phyloP scores from a whole-genome alignment of 768 basidiomycete species.

The Mrakia frigida region DNA sequence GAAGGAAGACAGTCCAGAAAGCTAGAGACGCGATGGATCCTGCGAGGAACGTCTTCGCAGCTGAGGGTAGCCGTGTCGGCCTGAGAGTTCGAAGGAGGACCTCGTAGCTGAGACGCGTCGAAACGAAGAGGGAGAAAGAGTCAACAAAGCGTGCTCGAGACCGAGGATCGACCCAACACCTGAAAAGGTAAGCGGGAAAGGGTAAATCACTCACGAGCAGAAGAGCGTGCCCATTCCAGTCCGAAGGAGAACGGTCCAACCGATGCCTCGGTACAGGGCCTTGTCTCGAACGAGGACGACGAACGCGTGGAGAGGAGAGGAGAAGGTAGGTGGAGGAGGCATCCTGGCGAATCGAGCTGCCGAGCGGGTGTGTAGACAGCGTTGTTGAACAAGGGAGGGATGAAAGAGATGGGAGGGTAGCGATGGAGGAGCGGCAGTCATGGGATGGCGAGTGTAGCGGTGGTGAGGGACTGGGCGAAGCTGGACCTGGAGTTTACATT shows the following conservation, averaged over 20 bases:
- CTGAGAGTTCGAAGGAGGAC: neutral
- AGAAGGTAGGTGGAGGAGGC: neutral
- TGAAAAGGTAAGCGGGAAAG: no score
- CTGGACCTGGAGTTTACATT: constrained; percentile 3
- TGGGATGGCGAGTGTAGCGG: neutral
- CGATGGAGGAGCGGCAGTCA: neutral
- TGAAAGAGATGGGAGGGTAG: constrained; percentile 6
- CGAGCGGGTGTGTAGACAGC: constrained; percentile 7
- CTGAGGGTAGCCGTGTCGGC: neutral
- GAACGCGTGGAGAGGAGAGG: neutral
- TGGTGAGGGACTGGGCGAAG: neutral
- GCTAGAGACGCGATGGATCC: neutral
- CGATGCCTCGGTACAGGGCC: neutral
- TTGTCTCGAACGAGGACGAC: neutral
- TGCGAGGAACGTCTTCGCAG: neutral
- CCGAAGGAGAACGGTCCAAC: neutral
- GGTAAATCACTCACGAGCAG: neutral
- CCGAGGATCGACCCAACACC: no score
- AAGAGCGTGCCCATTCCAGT: neutral
- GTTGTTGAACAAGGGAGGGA: constrained; percentile 11
- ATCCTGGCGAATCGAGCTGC: constrained; percentile 6
- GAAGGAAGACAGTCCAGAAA: constrained; percentile 8
- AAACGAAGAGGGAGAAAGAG: neutral
- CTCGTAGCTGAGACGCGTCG: constrained; percentile 8
- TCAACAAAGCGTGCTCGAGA: neutral